Base-by-base conservation (phyloP, 2,329 filamentous ascomycete species). In the Penicillium italicum region DNA sequence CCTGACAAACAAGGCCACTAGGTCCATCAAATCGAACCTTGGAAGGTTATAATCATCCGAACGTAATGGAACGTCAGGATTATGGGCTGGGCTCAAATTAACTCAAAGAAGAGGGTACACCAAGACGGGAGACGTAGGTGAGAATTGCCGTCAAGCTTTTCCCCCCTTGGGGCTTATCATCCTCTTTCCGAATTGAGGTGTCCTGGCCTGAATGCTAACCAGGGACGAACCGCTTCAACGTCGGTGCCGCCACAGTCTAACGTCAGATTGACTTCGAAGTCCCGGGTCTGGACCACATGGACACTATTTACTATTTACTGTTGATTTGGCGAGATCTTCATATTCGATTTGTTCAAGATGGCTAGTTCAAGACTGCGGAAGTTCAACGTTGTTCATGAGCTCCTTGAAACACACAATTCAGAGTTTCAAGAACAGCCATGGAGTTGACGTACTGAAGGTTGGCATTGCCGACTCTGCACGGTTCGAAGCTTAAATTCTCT, bases 51-150 rank as follows among this genome's bases (percentile, higher is more conserved):
- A 49, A 42, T 54, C 63, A 68, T 65, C 42, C 22, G 24, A 33
- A 50, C 55, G 63, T 66, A 58, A 66, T 62, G 49, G 41, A 41
- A 67, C 64, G 64, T 67, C 66, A 67, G 49, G 12, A 62, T 65
- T 62, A 64, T 64, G 31, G 33, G 16, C 24, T 22, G 18, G 18
- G 24, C 44, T 24, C 34, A 40, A 33, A 26, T 33, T 24, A 14
- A 40, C 36, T 30, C 42, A 50, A 50, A 11, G n/a, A 20, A 37
- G 34, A 37, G 33, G 31, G 31, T 37, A 37, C 10, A 37, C 5
- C 24, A n/a, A 49, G 20, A 30, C 40, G 53, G 47, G 33, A 51
- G 28, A 44, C 31, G 1, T 41, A 45, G 22, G 38, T 55, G 34
- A 44, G 24, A 51, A 55, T 41, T 55, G 40, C 53, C 47, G 52